Evolutionary conservation across 768 basidiomycete species (phyloP).

Genomic region (Russula griseocarnosa): DNA sequence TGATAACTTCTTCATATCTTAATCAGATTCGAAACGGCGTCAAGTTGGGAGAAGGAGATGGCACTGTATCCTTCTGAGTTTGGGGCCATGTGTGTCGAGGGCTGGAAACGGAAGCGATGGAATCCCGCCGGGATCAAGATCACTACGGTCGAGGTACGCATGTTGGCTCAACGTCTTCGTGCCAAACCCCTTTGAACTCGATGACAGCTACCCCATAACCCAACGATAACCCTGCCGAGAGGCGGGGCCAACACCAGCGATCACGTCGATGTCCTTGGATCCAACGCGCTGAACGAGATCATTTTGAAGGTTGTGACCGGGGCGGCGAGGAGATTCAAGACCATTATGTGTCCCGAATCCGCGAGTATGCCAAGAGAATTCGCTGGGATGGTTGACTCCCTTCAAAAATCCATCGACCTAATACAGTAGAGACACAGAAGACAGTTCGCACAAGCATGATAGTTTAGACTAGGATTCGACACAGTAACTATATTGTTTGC

Average conservation of each 20-base stretch:
- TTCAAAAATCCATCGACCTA: not conserved
- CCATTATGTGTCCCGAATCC: conserved; percentile 69
- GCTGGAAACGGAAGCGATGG: conserved; percentile 86
- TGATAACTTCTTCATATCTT: not conserved
- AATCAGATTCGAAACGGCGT: conserved; percentile 73
- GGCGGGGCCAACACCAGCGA: conserved; percentile 92
- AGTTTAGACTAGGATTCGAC: not conserved
- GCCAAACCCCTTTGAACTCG: not conserved
- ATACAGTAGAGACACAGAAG: not conserved
- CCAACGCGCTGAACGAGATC: conserved; percentile 82
- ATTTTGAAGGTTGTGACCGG: conserved; percentile 88
- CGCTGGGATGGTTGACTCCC: conserved; percentile 30
- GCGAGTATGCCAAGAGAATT: conserved; percentile 67
- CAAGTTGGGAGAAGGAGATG: conserved; percentile 92
- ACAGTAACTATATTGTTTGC: not conserved
- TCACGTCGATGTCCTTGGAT: conserved; percentile 71
- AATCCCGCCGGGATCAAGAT: conserved; percentile 88
- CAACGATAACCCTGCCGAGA: conserved; percentile 65
- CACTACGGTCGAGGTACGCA: conserved; percentile 76
- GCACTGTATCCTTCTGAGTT: conserved; percentile 82
- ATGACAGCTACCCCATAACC: conserved; percentile 71
- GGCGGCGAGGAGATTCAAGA: conserved; percentile 68
- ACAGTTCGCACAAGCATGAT: not conserved
- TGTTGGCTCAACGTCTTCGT: not conserved
- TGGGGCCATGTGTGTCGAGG: conserved; percentile 95